Evolutionary conservation across 495 filamentous ascomycete species (phyloP).

Genomic region (Lentithecium fluviatile): DNA sequence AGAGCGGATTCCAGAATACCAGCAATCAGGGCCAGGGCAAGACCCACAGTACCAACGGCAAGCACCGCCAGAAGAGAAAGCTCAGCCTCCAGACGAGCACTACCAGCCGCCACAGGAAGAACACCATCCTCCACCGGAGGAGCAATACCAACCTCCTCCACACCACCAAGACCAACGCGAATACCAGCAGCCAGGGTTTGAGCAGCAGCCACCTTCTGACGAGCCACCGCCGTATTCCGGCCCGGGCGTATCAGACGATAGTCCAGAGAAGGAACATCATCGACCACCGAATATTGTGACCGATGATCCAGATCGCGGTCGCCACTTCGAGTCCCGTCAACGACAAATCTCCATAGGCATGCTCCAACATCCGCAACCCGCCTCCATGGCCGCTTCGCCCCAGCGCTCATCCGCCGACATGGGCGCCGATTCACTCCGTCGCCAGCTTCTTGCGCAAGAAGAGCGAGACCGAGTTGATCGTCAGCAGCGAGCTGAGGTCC

Average conservation of each 20-base stretch:
- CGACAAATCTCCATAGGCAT: conserved; percentile 27
- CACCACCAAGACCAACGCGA: neutral
- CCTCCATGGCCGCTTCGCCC: conserved; percentile 34
- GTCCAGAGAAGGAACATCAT: conserved; percentile 24
- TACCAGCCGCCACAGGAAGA: too few species aligned
- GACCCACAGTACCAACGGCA: too few species aligned
- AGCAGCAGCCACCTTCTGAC: conserved; percentile 24
- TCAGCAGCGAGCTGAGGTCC: conserved; percentile 13
- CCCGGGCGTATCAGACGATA: conserved; percentile 16
- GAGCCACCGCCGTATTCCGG: conserved; percentile 27
- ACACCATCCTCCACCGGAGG: neutral
- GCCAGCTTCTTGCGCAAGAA: conserved; percentile 27
- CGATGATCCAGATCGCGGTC: conserved; percentile 14
- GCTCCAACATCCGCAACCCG: conserved; percentile 33
- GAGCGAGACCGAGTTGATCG: conserved; percentile 30
- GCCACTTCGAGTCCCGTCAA: conserved; percentile 6
- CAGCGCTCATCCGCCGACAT: conserved; percentile 29
- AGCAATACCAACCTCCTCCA: neutral
- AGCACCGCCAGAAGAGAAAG: too few species aligned
- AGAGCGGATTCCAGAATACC: neutral
- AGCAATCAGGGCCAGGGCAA: too few species aligned
- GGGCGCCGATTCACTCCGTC: conserved; percentile 31
- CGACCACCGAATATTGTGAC: conserved; percentile 27
- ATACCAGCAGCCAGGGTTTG: conserved; percentile 17
- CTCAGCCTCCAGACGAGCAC: too few species aligned